These are phyloP conservation scores for Persicaria maculosa DNA, from an alignment of 148 eudicot species.

Conservation along the genomic window DNA sequence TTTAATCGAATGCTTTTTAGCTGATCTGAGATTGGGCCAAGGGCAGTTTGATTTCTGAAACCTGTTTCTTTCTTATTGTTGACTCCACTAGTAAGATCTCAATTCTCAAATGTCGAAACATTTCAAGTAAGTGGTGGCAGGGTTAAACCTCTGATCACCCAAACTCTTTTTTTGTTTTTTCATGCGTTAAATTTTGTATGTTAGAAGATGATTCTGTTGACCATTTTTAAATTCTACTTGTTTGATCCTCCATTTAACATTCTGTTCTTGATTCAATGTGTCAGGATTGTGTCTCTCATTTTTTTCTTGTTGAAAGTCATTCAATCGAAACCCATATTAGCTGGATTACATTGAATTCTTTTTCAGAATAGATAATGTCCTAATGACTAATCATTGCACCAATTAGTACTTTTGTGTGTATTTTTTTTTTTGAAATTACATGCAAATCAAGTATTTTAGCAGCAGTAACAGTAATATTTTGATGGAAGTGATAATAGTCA, in stretches of 20 bases:
- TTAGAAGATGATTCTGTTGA: neutral
- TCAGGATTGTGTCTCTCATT: neutral
- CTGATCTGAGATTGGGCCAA: no score
- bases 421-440: no score
- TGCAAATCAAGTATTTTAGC: conserved; percentile 1
- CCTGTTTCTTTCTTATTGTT: no score
- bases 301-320: neutral
- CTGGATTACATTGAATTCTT: neutral
- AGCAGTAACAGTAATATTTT: neutral
- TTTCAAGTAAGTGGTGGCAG: neutral
- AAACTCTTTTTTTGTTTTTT: neutral
- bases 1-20: neutral
- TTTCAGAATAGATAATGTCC: neutral
- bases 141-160: neutral
- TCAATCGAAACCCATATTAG: neutral
- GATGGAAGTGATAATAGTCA: neutral
- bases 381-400: no score
- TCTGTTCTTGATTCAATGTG: neutral
- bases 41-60: no score
- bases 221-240: neutral
- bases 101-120: neutral
- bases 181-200: neutral
- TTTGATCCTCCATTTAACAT: neutral
- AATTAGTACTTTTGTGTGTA: no score
- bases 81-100: no score